A percentile compares a stretch with the other conserved stretches of the same genome.
These are phyloP conservation scores for Stemphylium lycopersici DNA, from an alignment of 2,329 filamentous ascomycete species.

Conservation along the genomic window DNA sequence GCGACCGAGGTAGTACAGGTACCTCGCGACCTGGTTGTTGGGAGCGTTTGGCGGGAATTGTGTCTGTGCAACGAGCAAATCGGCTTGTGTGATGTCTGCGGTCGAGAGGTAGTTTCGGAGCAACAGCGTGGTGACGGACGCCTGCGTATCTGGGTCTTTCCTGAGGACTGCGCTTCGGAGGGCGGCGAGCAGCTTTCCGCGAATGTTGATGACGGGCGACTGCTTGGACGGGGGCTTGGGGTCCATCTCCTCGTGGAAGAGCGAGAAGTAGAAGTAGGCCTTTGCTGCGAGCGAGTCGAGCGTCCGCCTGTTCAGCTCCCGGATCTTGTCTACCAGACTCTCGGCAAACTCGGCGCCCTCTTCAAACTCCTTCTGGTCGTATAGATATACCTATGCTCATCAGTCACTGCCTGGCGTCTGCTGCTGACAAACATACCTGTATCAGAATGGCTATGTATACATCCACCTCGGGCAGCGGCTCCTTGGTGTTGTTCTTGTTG, in stretches of 20 bases:
- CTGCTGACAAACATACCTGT: constrained; percentile 39
- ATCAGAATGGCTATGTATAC: constrained; percentile 83
- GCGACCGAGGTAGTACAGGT: constrained; percentile 95
- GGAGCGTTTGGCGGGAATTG: constrained; percentile 92
- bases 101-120: constrained; percentile 95
- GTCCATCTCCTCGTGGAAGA: constrained; percentile 90
- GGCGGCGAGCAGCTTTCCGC: constrained; percentile 83
- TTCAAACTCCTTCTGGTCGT: constrained; percentile 81
- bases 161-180: constrained; percentile 93
- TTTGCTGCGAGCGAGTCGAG: constrained; percentile 92
- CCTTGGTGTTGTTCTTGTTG: constrained; percentile 71
- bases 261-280: constrained; percentile 96
- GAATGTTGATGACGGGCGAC: constrained; percentile 84
- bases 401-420: constrained; percentile 9
- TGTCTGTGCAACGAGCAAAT: constrained; percentile 93
- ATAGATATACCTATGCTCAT: constrained; percentile 75
- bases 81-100: constrained; percentile 95
- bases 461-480: constrained; percentile 84
- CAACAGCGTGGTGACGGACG: constrained; percentile 90
- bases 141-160: constrained; percentile 97
- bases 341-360: constrained; percentile 84
- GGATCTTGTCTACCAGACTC: constrained; percentile 81
- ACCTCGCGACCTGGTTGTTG: constrained; percentile 97
- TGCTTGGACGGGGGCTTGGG: constrained; percentile 88
- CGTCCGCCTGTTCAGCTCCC: constrained; percentile 88